Evolutionary conservation across 2,329 filamentous ascomycete species (phyloP).

Genomic region (Botryotinia calthae): DNA sequence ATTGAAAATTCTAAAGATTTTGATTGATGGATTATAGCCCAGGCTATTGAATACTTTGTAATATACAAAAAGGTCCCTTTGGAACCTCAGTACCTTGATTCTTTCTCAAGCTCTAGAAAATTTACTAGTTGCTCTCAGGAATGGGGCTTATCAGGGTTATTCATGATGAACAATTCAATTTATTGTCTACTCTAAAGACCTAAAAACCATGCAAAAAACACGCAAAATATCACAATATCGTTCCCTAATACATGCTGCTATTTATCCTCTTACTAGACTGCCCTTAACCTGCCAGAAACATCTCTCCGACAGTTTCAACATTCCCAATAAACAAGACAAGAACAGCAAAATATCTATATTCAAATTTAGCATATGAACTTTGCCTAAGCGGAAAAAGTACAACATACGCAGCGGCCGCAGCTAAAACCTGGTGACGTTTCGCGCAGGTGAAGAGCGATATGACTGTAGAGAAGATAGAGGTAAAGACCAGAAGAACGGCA

Average conservation of each 20-base stretch:
- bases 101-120: no score
- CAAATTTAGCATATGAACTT: not conserved
- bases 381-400: not conserved
- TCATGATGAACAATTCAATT: no score
- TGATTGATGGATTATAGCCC: no score
- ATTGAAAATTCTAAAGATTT: no score
- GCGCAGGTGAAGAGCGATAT: conserved; percentile 30
- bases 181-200: no score
- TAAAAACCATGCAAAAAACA: not conserved
- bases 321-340: conserved; percentile 29
- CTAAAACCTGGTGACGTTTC: conserved; percentile 30
- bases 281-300: no score
- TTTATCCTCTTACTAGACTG: not conserved
- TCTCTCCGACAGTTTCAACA: not conserved
- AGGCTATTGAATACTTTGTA: no score
- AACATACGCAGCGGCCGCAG: conserved; percentile 29
- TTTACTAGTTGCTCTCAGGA: no score
- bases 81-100: no score
- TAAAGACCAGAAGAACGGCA: conserved; percentile 21
- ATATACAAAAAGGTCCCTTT: no score
- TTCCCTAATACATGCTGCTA: not conserved
- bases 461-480: conserved; percentile 25
- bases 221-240: not conserved
- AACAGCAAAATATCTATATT: conserved; percentile 29
- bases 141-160: no score